These are phyloP conservation scores for Trichophyton equinum DNA, from an alignment of 2,329 filamentous ascomycete species.

Conservation along the genomic window DNA sequence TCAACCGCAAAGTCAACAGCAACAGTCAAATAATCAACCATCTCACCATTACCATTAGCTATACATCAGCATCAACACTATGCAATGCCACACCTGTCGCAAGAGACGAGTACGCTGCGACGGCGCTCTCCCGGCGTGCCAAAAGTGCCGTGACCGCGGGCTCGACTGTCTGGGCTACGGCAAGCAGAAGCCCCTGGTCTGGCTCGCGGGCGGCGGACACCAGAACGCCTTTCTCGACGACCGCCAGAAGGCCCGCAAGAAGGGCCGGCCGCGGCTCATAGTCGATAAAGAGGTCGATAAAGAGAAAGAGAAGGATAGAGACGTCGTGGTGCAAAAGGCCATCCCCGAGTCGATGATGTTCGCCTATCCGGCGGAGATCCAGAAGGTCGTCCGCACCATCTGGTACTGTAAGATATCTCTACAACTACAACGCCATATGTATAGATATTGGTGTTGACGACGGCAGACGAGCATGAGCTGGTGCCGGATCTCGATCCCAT, in stretches of 20 bases:
- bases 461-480: slow-evolving; percentile 11
- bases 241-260: slow-evolving; percentile 7
- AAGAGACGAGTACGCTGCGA: slow-evolving; percentile 14
- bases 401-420: slow-evolving; percentile 12
- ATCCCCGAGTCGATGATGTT: neutral
- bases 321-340: no score
- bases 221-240: slow-evolving; percentile 8
- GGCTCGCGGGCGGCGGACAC: slow-evolving; percentile 29
- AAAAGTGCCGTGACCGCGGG: slow-evolving; percentile 12
- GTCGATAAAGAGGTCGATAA: neutral
- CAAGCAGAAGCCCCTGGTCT: slow-evolving; percentile 36
- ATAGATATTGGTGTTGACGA: no score
- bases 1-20: no score
- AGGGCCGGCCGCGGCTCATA: slow-evolving; percentile 12
- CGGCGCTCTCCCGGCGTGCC: slow-evolving; percentile 10
- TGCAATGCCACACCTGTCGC: slow-evolving; percentile 15
- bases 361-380: slow-evolving; percentile 9
- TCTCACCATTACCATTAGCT: no score
- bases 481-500: slow-evolving; percentile 13
- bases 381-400: slow-evolving; percentile 11
- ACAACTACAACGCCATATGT: neutral
- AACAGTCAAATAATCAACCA: no score
- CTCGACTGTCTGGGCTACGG: slow-evolving; percentile 14
- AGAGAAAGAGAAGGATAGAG: no score
- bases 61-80: slow-evolving; percentile 15